Base-by-base conservation (phyloP, 208 protist genomes). In the Naegleria lovaniensis region DNA sequence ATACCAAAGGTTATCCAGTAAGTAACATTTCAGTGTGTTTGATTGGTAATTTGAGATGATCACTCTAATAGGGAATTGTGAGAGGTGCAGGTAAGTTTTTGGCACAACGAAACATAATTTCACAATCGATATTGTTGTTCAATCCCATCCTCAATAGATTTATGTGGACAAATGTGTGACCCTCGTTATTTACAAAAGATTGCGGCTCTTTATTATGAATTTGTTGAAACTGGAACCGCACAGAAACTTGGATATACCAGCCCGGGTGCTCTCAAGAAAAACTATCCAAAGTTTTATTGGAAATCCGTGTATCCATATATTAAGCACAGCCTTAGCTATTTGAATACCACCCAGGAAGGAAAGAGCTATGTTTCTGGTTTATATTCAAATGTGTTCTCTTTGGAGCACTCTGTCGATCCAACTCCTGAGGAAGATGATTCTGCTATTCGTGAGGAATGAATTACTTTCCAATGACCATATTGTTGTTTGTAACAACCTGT, bases 261-360 rank as follows among this genome's bases (percentile, higher is more conserved):
- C 11, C 89, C 89, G 19, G 89, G 55, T 36, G 89, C 75, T 87
- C 25, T 90, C 0, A 36, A n/a, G 43, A 88, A 36, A 0, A 16
- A 38, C 22, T 90, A 90, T 43, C 89, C 89, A 39, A 83, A 11
- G 25, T 90, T 90, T 40, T 90, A 75, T 41, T 90, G 89, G 89
- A 90, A 83, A n/a, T 41, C 48, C 7, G 89, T 90, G 1, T 83
- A 85, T 83, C 89, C 89, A 40, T 90, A 48, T 87, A 48, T 90
- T 67, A 59, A 59, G 33, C 7, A 76, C 29, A 33, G 25, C 13
- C 11, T 90, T 29, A 0, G 0, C 0, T 90, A 83, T 41, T 43
- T 90, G 6, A 39, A 90, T 0, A 33, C 29, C 0, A 90, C 89
- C 4, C 51, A 76, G 43, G 25, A 75, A 51, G 89, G 89, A 0